Base-by-base conservation (phyloP, 768 basidiomycete species). In the Kwoniella mangroviensis region DNA sequence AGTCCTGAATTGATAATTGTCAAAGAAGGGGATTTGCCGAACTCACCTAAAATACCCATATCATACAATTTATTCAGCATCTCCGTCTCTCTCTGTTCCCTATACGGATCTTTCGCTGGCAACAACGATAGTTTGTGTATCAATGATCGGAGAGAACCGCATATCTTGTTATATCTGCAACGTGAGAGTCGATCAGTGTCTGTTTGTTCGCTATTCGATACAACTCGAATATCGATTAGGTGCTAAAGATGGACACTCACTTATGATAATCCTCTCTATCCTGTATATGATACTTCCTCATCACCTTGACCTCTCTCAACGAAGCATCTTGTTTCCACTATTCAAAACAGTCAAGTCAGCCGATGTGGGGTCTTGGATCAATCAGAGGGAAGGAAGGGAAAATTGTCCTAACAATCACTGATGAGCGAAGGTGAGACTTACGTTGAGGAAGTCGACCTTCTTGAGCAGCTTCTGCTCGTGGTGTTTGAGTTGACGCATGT, bases 251-350 rank as follows among this genome's bases (percentile, higher is more conserved):
- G 17, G 9, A 2, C 4, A 80, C 84, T 67, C 67, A 92, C 91
- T 92, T 94, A 88, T 93, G 90, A 82, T 95, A 95, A 84, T 96
- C 94, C 71, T 96, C 94, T 76, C 95, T 85, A 84, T 94, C 87
- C 79, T 98, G 95, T 72, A 99, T 88, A 84, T 98, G 97, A 83
- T 98, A 99, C 67, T 94, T 85, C 21, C 96, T 89, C 89, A 98
- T 91, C 65, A 98, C 91, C 82, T 91, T 93, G 84, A 92, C 89
- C 86, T 98, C 97, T 52, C 95, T 89, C 17, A 90, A 84, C 81
- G 90, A 90, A 15, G 91, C 90, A 89, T 98, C 95, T 85, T 94
- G 91, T 84, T 94, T 98, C 96, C 96, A 98, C 93, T 96, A 83
- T 21, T 4, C 19, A 49, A 41, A 49, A 13, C 40, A 17, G 40